Base-by-base conservation (phyloP, 2,329 filamentous ascomycete genomes). In the Colletotrichum costaricense region DNA sequence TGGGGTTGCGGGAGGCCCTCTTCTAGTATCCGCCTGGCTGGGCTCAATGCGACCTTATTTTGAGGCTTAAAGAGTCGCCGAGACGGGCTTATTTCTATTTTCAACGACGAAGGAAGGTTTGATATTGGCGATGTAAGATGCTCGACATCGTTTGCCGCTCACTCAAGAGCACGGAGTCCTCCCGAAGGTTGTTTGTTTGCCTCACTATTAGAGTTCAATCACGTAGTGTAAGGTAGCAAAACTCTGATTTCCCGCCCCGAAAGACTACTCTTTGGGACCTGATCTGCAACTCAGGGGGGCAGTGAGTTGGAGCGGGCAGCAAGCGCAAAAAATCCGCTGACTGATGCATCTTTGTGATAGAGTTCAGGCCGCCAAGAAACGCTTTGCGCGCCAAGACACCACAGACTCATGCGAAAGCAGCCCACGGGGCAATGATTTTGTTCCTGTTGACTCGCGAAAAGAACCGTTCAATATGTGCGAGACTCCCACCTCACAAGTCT, bases 331-430 rank as follows among this genome's bases (percentile, higher is more conserved):
- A n/a, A 6, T 19, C 28, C 22, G 58, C 60, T 65, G 60, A 70
- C 60, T 54, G 67, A 69, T 65, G 38, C 33, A 9, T 59, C 38
- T 19, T 42, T 42, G 38, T 42, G 42, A 58, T 58, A 63, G 49
- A 68, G 57, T 72, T 72, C 63, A 67, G 38, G 24, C 14, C 24
- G 35, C 69, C 69, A 72, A 72, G 69, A n/a, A 46, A 30, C 28
- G 57, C 63, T 22, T 56, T 67, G 63, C 49, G 62, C 57, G 69
- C 69, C 69, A 72, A 72, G 69, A 62, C 26, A 11, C 14, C 30
- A 57, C 57, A 58, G 49, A 52, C 28, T 72, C 63, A 72, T 72
- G 63, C 69, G 38, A 24, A 49, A n/a, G 19, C 22, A 33, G 33
- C 24, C 49, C 16, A n/a, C 9, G 19, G n/a, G 33, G 33, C 33